Percentiles rank a stretch among this genome's conserved stretches.
phyloP scores from a whole-genome alignment of 2,329 filamentous ascomycete genomes.

The Ophiostoma perfectum region DNA sequence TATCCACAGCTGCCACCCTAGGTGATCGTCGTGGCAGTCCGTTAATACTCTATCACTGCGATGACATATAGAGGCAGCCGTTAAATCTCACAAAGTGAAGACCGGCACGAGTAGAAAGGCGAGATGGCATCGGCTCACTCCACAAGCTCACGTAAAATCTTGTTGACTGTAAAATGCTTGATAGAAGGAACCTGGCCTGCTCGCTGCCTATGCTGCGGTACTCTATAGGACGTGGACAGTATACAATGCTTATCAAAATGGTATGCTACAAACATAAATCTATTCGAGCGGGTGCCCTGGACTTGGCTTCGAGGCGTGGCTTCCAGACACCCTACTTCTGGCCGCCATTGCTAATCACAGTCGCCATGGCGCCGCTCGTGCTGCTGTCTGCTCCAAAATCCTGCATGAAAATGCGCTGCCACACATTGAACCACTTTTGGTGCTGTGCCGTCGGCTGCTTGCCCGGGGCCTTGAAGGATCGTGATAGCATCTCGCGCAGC shows the following conservation, averaged over 20 bases:
- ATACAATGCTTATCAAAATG: background rate
- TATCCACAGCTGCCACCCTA: too few species aligned
- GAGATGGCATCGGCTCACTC: too few species aligned
- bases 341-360: slow-evolving; percentile 2
- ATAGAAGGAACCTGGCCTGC: too few species aligned
- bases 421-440: slow-evolving; percentile 67
- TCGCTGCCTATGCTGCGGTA: too few species aligned
- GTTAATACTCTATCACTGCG: background rate
- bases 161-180: too few species aligned
- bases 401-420: slow-evolving; percentile 63
- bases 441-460: slow-evolving; percentile 60
- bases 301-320: too few species aligned
- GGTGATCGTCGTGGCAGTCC: background rate
- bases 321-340: background rate
- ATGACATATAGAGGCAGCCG: too few species aligned
- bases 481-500: slow-evolving; percentile 68
- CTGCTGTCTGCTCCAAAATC: slow-evolving; percentile 34
- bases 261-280: background rate
- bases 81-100: too few species aligned
- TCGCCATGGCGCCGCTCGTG: background rate
- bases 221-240: background rate
- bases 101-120: too few species aligned
- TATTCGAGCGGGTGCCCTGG: too few species aligned
- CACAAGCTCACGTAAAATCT: too few species aligned
- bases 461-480: slow-evolving; percentile 63